Evolutionary conservation across 345 rosid genomes (phyloP), one percentile per base, ranked within the genome.

Genomic region (Jatropha curcas): DNA sequence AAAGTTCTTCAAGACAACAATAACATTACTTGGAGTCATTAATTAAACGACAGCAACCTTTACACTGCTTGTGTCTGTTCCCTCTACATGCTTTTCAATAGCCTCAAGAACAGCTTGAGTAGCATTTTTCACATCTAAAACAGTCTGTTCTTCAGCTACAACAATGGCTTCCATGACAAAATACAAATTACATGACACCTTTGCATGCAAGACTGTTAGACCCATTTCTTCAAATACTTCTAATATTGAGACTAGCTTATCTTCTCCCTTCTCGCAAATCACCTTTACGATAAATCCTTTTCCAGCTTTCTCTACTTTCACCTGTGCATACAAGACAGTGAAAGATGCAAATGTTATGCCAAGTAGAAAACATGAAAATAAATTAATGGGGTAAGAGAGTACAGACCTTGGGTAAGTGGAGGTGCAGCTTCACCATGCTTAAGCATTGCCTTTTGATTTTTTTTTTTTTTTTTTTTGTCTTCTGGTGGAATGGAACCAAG

Each of bases 91-190:
- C 73, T 76, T 78, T 53, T 72, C 83, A 56, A 86, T 84, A 60
- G 95, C 91, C 61, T 80, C 65, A 34, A 75, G 74, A 67, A 93
- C 67, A 67, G 84, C 82, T 76, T 72, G 78, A 71, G 87, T 70
- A 35, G 88, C 68, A 64, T 65, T 78, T 59, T 74, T 82, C 2
- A 68, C 84, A 69, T 85, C 85, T 57, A 69, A 28, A 48, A 58
- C 56, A 65, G 71, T 45, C 7, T 51, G 80, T 57, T 79, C 85
- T 67, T 76, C 83, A 60, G 89, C 83, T 58, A 69, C 84, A 61
- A 78, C 88, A 83, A 82, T 80, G 75, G 97, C 95, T 74, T 93
- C 98, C 91, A 93, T 86, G 67, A 70, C 16, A 68, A 91, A 93
- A 20, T 50, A 59, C 43, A 62, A 71, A 61, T 71, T 75, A 81